Conservation (phyloP, 176 grass and related monocot genomes). For the Thalia dealbata region DNA sequence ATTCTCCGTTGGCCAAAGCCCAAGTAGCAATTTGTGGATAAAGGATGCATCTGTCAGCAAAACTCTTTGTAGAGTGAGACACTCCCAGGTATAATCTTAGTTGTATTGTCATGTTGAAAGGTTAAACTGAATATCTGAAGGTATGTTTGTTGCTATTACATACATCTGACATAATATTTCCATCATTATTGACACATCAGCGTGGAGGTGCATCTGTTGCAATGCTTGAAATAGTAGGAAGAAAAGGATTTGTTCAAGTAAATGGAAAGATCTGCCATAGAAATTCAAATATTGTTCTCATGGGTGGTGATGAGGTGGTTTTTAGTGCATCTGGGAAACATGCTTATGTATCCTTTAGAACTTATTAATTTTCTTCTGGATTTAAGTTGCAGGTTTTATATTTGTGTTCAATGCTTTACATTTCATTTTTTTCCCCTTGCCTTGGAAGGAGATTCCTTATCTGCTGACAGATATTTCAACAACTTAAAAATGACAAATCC, state of each 20-base stretch:
- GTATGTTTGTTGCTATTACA: constrained; percentile 13
- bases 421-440: constrained; percentile 22
- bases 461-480: constrained; percentile 78
- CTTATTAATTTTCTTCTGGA: background rate
- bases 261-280: constrained; percentile 45
- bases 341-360: constrained; percentile 84
- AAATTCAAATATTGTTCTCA: constrained; percentile 53
- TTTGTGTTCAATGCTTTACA: background rate
- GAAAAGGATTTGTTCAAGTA: constrained; percentile 66
- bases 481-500: constrained; percentile 67
- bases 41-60: constrained; percentile 71
- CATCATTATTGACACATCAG: constrained; percentile 19
- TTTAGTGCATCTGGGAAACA: constrained; percentile 68
- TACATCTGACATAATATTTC: background rate
- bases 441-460: constrained; percentile 25
- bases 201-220: constrained; percentile 27
- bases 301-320: constrained; percentile 82
- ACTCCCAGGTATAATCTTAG: constrained; percentile 40
- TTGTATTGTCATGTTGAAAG: constrained; percentile 1
- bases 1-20: constrained; percentile 70
- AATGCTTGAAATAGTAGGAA: constrained; percentile 77
- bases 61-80: constrained; percentile 72
- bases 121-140: constrained; percentile 13
- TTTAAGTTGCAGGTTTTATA: background rate
- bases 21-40: constrained; percentile 60